Base-by-base conservation (phyloP, 768 basidiomycete genomes). In the Cystoderma amianthinum region DNA sequence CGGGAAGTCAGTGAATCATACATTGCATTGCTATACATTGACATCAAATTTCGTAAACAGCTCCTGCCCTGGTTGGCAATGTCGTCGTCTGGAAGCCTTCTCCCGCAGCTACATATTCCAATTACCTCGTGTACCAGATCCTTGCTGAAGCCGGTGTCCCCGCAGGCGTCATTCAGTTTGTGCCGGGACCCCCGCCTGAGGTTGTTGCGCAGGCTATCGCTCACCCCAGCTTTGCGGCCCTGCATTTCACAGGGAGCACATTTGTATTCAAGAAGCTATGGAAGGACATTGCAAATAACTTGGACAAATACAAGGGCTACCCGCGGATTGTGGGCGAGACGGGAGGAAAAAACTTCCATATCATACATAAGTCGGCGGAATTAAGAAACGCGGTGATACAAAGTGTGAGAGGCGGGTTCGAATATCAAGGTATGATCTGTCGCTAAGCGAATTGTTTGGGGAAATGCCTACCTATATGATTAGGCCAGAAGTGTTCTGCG, bases 321-420 rank as follows among this genome's bases (percentile, higher is more conserved):
- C 96, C 96, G 1, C 76, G 95, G 56, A 86, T 99, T 48, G 94
- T 99, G 5, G 96, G 96, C 19, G 95, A 98, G 73, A 98, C 95
- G 5, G 92, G 91, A 20, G 95, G 96, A 43, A 99, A 98, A 76
- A 99, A 99, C 72, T 98, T 94, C 73, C 96, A 98, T 64, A 49
- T 99, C 35, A 69, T 98, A 37, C 96, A 98, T 62, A 69, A 75
- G 41, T 83, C 81, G 11, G 95, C 94, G 25, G 88, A 96, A 52
- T 64, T 96, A 40, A 71, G 69, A 58, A 94, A 93, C 49, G 90
- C 94, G n/a, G 96, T 89, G 38, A 49, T 87, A 36, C 95, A 98
- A 66, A 78, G 72, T 39, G 75, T 98, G 46, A 75, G 96, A 42
- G 87, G 74, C 13, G 93, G 85, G 1, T 98, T 95, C 61, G 96